Percentiles rank a stretch among this genome's conserved stretches.
Evolutionary conservation across 176 grass and related monocot genomes (phyloP).

Genomic region (Sorghum bicolor): DNA sequence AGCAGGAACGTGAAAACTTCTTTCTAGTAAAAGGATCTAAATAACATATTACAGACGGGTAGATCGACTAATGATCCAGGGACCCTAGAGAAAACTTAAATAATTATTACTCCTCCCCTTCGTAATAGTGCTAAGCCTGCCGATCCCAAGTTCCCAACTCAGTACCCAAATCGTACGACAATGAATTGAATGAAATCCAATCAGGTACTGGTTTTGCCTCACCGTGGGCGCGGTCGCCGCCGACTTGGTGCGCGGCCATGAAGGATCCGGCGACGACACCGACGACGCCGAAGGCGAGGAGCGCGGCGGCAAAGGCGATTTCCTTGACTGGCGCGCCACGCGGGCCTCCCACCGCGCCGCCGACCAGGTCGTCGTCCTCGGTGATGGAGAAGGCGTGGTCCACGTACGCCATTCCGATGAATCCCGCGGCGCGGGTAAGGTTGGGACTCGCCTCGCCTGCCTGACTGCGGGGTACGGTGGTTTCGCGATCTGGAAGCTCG

Average conservation of each 20-base stretch:
- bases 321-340: conserved; percentile 62
- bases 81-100: neutral
- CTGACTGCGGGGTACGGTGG: neutral
- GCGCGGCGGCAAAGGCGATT: conserved; percentile 69
- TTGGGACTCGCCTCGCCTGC: conserved; percentile 3
- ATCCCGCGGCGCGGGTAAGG: neutral
- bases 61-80: neutral
- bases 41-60: neutral
- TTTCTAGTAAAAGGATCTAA: neutral
- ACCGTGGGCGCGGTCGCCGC: conserved; percentile 71
- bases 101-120: neutral
- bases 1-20: neutral
- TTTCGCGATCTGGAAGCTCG: conserved; percentile 13
- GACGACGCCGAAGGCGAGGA: conserved; percentile 68
- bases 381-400: conserved; percentile 81
- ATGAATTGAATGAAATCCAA: neutral
- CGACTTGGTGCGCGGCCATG: conserved; percentile 60
- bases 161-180: neutral
- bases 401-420: conserved; percentile 62
- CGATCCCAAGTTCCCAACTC: neutral
- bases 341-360: conserved; percentile 28
- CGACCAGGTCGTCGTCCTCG: conserved; percentile 67
- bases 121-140: neutral
- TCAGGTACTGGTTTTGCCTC: neutral
- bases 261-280: conserved; percentile 40